Evolutionary conservation across 1,284 basidiomycete genomes (phyloP).

Genomic region (Ceratobasidium sp.): DNA sequence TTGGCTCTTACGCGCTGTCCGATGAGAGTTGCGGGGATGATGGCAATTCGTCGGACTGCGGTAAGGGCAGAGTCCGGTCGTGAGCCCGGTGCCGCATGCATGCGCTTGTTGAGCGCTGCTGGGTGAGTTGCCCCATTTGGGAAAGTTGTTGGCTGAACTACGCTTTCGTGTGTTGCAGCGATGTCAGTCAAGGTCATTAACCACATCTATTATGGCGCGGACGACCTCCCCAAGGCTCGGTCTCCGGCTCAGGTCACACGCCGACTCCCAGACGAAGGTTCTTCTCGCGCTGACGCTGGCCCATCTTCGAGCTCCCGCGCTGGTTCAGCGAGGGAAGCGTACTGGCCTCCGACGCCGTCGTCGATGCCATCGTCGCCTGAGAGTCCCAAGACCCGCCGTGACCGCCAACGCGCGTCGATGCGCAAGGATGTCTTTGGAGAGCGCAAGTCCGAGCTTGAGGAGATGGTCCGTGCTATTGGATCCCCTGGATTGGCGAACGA

Average conservation of each 20-base stretch:
- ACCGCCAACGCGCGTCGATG: conserved; percentile 29
- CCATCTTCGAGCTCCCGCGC: background rate
- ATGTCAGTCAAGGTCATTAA: conserved; percentile 33
- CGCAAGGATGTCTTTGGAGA: conserved; percentile 7
- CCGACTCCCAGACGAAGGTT: background rate
- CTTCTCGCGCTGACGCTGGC: background rate
- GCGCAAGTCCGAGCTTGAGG: background rate
- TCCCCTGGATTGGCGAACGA: background rate
- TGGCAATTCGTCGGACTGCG: background rate
- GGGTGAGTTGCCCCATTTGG: background rate
- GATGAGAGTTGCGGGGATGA: background rate
- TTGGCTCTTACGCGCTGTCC: background rate
- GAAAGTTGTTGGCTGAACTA: background rate
- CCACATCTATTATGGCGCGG: conserved; percentile 21
- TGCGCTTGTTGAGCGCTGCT: conserved; percentile 15
- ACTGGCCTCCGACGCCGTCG: conserved; percentile 28
- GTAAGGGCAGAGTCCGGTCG: background rate
- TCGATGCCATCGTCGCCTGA: conserved; percentile 18
- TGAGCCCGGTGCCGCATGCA: conserved; percentile 8
- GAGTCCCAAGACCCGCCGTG: conserved; percentile 8
- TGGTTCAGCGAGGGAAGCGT: background rate
- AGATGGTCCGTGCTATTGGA: background rate
- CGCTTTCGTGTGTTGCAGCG: background rate
- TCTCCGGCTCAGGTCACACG: background rate
- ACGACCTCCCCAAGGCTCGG: conserved; percentile 19